Percentiles rank a stretch among this genome's conserved stretches.
Conservation (phyloP, 148 eudicot genomes). For the Silene uniflora region DNA sequence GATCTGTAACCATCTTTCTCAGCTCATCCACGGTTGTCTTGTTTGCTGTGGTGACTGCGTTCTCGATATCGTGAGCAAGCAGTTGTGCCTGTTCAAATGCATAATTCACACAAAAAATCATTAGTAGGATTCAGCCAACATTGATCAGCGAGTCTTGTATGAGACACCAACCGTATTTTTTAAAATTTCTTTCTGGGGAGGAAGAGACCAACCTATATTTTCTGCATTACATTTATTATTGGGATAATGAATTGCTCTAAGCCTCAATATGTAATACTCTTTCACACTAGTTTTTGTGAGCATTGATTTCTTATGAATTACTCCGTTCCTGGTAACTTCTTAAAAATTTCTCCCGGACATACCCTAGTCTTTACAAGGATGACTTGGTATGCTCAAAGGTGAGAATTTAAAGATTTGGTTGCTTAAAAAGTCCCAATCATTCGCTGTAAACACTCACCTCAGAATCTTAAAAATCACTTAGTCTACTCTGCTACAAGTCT, state of each 20-base stretch:
- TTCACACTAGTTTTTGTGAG: background rate
- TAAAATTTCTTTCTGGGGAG: background rate
- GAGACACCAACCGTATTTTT: background rate
- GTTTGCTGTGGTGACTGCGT: constrained; percentile 24
- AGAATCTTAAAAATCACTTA: background rate
- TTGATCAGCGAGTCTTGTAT: background rate
- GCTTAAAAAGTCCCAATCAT: background rate
- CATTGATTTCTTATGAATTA: background rate
- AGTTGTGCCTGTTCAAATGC: constrained; percentile 56
- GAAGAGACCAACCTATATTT: background rate
- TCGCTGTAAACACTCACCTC: background rate
- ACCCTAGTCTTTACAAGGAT: background rate
- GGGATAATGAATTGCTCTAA: background rate
- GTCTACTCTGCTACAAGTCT: background rate
- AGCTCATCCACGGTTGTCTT: constrained; percentile 49
- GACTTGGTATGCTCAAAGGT: background rate
- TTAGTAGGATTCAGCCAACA: background rate
- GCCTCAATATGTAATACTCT: background rate
- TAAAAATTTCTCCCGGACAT: background rate
- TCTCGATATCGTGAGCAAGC: constrained; percentile 59
- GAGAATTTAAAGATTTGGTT: background rate
- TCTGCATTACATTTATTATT: background rate
- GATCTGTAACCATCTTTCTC: constrained; percentile 59
- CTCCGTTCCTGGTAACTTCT: background rate
- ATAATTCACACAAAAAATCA: background rate